A percentile compares a stretch with the other conserved stretches of the same genome.
phyloP scores from a whole-genome alignment of 1,284 basidiomycete genomes.

The Ganoderma leucocontextum region DNA sequence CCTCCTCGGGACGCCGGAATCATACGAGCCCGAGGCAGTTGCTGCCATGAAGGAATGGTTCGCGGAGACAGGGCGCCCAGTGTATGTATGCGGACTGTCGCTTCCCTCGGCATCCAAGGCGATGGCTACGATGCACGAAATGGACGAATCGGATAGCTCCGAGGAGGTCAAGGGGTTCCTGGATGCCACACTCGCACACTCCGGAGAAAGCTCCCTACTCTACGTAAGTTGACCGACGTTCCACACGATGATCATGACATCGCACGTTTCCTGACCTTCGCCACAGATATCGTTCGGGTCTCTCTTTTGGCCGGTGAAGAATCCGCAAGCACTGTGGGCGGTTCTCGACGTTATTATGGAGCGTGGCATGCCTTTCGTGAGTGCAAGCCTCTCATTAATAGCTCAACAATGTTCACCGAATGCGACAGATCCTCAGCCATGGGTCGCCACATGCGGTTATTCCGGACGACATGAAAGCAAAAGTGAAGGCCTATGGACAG shows the following conservation, averaged over 20 bases:
- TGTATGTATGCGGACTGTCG: slow-evolving; percentile 27
- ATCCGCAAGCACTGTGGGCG: slow-evolving; percentile 23
- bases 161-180: slow-evolving; percentile 26
- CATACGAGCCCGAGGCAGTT: slow-evolving; percentile 33
- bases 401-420: not conserved
- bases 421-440: slow-evolving; percentile 33
- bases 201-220: slow-evolving; percentile 24
- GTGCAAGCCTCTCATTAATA: not conserved
- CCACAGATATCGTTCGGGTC: slow-evolving; percentile 32
- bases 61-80: slow-evolving; percentile 19
- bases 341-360: slow-evolving; percentile 31
- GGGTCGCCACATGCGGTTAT: slow-evolving; percentile 24
- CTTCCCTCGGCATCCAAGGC: slow-evolving; percentile 12
- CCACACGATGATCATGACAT: not conserved
- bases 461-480: slow-evolving; percentile 25
- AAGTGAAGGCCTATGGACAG: slow-evolving; percentile 24
- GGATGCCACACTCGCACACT: slow-evolving; percentile 19
- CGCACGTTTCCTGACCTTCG: not conserved
- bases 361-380: slow-evolving; percentile 27
- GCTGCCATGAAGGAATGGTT: slow-evolving; percentile 24
- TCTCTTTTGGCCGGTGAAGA: slow-evolving; percentile 27
- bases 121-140: slow-evolving; percentile 10
- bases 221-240: slow-evolving; percentile 20
- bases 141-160: slow-evolving; percentile 13
- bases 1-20: slow-evolving; percentile 25